Evolutionary conservation across 1,284 basidiomycete genomes (phyloP), one percentile per base, ranked within the genome.

Genomic region (Tilletia walkeri): DNA sequence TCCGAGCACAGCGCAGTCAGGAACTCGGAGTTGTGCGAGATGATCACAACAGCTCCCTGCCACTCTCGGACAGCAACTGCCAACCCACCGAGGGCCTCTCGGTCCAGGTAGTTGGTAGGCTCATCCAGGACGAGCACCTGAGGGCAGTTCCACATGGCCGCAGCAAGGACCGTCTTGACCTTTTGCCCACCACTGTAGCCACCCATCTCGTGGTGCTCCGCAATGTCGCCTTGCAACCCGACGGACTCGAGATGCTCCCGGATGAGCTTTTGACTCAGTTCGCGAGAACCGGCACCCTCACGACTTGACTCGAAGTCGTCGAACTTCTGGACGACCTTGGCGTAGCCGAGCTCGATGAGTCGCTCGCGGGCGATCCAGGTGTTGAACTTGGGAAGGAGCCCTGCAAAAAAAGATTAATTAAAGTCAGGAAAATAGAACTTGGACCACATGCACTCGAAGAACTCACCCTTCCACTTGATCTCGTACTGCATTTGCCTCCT

Each of bases 21-120:
- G 70, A 83, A 83, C 72, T 84, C 82, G 75, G 78, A 80, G 86
- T 95, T 95, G 87, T 97, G 95, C 70, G 94, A 96, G 84, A 98
- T 97, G 86, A 96, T 96, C 79, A 95, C 92, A 68, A 98, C 94
- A 50, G 94, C 95, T 75, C 95, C 95, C 72, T 89, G 90, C 95
- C 95, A 99, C 79, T 97, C 93, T 78, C 90, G 90, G 85, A 99
- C 98, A 45, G 96, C 95, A 53, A 95, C 91, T 50, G 95, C 94
- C 49, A 99, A 87, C 76, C 96, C 95, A 78, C 95, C 93, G 30
- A 95, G 86, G 14, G 93, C 85, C 73, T 86, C 86, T 67, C 86
- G 84, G 75, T 86, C 81, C 59, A 83, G 71, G 87, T 98, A 99
- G 87, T 99, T 99, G 83, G 93, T 97, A 47, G 95, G 95, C 85